Conservation (phyloP, 2,329 filamentous ascomycete genomes). For the Xylaria sp. region DNA sequence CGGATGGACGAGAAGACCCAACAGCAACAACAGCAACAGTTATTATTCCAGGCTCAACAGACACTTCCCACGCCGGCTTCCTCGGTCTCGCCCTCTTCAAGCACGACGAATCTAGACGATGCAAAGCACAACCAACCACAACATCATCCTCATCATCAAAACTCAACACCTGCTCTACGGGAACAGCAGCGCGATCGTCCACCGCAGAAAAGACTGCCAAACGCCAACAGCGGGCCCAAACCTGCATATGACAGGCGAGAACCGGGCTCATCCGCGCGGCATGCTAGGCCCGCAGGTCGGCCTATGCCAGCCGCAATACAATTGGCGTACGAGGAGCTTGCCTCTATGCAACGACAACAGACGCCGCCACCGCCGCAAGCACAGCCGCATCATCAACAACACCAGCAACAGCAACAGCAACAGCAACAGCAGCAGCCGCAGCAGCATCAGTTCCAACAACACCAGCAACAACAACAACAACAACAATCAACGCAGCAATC, state of each 20-base stretch:
- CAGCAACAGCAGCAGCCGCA: neutral
- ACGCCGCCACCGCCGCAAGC: slow-evolving; percentile 25
- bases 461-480: slow-evolving; percentile 25
- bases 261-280: slow-evolving; percentile 23
- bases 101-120: slow-evolving; percentile 29
- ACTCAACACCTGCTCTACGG: slow-evolving; percentile 18
- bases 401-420: slow-evolving; percentile 7
- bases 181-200: slow-evolving; percentile 36
- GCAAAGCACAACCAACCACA: slow-evolving; percentile 24
- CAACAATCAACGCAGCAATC: slow-evolving; percentile 24
- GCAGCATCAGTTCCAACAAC: slow-evolving; percentile 11
- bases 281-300: slow-evolving; percentile 22
- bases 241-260: slow-evolving; percentile 35
- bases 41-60: slow-evolving; percentile 33
- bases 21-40: slow-evolving; percentile 34
- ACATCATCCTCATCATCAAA: slow-evolving; percentile 32
- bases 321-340: slow-evolving; percentile 38
- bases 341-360: slow-evolving; percentile 31
- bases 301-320: slow-evolving; percentile 36
- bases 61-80: slow-evolving; percentile 32
- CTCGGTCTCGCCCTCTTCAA: slow-evolving; percentile 34
- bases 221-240: slow-evolving; percentile 29
- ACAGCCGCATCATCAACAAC: slow-evolving; percentile 26
- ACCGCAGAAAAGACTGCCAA: slow-evolving; percentile 38
- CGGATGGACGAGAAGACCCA: slow-evolving; percentile 29